These are phyloP conservation scores for Triangularia verruculosa DNA, from an alignment of 2,329 filamentous ascomycete species.

Conservation along the genomic window DNA sequence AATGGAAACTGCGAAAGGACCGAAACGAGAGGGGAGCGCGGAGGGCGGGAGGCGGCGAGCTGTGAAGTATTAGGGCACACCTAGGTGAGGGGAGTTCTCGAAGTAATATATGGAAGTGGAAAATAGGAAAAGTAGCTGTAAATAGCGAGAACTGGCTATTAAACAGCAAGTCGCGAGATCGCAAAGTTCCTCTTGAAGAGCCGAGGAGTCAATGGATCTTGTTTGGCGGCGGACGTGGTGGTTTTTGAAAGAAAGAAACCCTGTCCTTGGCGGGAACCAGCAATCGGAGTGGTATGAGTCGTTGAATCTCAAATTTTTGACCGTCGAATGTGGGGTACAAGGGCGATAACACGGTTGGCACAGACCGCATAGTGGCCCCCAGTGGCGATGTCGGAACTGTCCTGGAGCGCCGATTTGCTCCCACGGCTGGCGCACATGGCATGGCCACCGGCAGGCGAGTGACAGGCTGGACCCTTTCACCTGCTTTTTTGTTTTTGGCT, in stretches of 20 bases:
- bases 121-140: conserved; percentile 13
- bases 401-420: conserved; percentile 12
- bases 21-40: conserved; percentile 13
- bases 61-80: conserved; percentile 7
- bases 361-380: conserved; percentile 16
- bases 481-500: background rate
- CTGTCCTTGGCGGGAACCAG: conserved; percentile 16
- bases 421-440: background rate
- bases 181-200: conserved; percentile 14
- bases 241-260: conserved; percentile 18
- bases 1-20: conserved; percentile 7
- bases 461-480: background rate
- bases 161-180: conserved; percentile 18
- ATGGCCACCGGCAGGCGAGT: conserved; percentile 11
- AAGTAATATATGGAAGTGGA: conserved; percentile 8
- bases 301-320: conserved; percentile 21
- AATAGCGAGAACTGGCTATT: conserved; percentile 16
- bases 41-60: conserved; percentile 3
- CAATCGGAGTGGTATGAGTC: conserved; percentile 23
- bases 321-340: conserved; percentile 25
- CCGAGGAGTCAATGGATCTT: conserved; percentile 24
- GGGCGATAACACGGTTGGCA: conserved; percentile 15
- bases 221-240: conserved; percentile 3
- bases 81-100: conserved; percentile 2
- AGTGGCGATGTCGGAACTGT: conserved; percentile 30